Evolutionary conservation across 192 early-diverging fungal species (phyloP).

Genomic region (Gonapodya prolifera): DNA sequence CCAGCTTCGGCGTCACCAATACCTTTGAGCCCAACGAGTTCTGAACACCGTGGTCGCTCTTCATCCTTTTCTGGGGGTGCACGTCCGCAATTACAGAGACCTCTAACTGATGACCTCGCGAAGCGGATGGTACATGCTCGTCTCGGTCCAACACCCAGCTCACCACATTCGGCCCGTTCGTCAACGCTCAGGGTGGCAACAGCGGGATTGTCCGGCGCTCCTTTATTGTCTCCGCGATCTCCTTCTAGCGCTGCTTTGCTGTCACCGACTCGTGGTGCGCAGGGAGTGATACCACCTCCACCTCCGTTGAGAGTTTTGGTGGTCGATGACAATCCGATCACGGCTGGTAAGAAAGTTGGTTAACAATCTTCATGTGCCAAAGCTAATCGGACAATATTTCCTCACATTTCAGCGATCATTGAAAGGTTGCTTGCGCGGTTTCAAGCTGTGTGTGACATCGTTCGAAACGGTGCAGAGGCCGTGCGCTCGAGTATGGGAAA

Average conservation of each 20-base stretch:
- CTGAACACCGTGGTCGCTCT: not conserved
- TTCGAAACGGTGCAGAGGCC: slow-evolving; percentile 83
- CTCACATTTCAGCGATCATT: slow-evolving; percentile 46
- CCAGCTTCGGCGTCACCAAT: too few relatives aligned
- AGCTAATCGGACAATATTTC: not conserved
- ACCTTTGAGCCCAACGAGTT: too few relatives aligned
- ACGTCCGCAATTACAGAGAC: not conserved
- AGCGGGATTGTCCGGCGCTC: too few relatives aligned
- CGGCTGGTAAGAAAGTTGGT: slow-evolving; percentile 17
- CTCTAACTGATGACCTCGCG: not conserved
- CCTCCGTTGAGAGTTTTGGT: slow-evolving; percentile 38
- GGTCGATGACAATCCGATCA: slow-evolving; percentile 86
- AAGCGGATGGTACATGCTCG: not conserved
- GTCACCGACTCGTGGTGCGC: not conserved
- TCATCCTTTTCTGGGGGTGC: not conserved
- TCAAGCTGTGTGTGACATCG: slow-evolving; percentile 67
- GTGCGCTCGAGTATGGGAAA: slow-evolving; percentile 78
- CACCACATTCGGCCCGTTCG: not conserved
- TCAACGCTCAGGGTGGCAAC: not conserved
- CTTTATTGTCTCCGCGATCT: too few relatives aligned
- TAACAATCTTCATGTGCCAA: not conserved
- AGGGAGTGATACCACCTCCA: not conserved
- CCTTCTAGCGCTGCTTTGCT: too few relatives aligned
- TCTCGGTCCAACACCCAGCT: not conserved
- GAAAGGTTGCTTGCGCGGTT: slow-evolving; percentile 71